phyloP scores from a whole-genome alignment of 2,329 filamentous ascomycete species.

The Thyridium curvatum region DNA sequence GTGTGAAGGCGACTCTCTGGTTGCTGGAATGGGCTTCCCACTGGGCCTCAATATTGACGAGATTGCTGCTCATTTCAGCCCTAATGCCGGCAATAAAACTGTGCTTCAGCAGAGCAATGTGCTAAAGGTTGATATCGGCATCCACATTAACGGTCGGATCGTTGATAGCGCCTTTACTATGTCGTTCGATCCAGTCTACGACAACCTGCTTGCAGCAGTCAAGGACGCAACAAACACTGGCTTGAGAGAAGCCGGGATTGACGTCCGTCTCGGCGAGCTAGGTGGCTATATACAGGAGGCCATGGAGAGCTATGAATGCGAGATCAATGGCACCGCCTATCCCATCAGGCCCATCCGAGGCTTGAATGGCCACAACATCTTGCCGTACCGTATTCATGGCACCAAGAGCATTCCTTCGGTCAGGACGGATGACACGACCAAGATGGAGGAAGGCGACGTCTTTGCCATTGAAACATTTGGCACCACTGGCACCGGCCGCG shows the following conservation, averaged over 20 bases:
- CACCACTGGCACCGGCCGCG: slow-evolving; percentile 71
- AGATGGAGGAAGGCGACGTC: slow-evolving; percentile 80
- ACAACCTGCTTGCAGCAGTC: slow-evolving; percentile 62
- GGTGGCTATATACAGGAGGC: slow-evolving; percentile 66
- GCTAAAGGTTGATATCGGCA: slow-evolving; percentile 70
- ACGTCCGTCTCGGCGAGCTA: slow-evolving; percentile 69
- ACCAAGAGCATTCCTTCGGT: slow-evolving; percentile 77
- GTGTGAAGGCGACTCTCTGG: slow-evolving; percentile 70
- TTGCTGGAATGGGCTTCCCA: slow-evolving; percentile 81
- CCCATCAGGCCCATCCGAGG: slow-evolving; percentile 68
- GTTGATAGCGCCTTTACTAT: slow-evolving; percentile 71
- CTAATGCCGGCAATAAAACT: slow-evolving; percentile 75
- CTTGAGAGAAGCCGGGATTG: slow-evolving; percentile 69
- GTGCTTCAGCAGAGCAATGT: slow-evolving; percentile 63
- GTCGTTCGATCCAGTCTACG: slow-evolving; percentile 62
- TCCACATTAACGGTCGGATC: slow-evolving; percentile 69
- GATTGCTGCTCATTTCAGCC: slow-evolving; percentile 80
- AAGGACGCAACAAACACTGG: slow-evolving; percentile 72
- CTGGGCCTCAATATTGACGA: slow-evolving; percentile 80
- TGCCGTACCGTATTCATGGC: slow-evolving; percentile 71
- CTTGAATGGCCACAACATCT: slow-evolving; percentile 70
- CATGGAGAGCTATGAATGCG: slow-evolving; percentile 73
- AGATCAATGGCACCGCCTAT: slow-evolving; percentile 60
- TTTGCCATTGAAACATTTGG: slow-evolving; percentile 83
- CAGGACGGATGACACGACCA: slow-evolving; percentile 67